Evolutionary conservation across 2,329 filamentous ascomycete species (phyloP), one percentile per base, ranked within the genome.

Genomic region (Fusarium transvaalense): DNA sequence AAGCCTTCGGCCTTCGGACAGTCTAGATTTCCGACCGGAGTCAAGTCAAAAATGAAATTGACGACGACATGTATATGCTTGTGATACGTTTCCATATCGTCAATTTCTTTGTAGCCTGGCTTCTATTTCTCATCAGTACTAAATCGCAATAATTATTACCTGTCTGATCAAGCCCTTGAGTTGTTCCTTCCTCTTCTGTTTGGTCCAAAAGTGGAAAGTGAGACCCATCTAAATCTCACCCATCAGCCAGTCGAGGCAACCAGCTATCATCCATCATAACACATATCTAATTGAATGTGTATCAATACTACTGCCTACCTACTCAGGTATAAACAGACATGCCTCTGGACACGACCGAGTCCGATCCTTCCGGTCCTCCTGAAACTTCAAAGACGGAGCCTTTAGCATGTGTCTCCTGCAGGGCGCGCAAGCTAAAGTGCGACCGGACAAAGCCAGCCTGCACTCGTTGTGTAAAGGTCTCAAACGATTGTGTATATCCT

Each of bases 341-440:
- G 68, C 51, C 71, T 35, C 60, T 69, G 58, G 71, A 74, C 56
- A 69, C 52, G 45, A 58, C 52, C 43, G 69, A 73, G 61, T 62
- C 69, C 69, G 64, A 73, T 15, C 69, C 59, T 41, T 66, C 64
- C 48, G 63, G 58, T 14, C 54, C 61, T 15, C 41, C 59, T 27
- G 57, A 69, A 35, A 41, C 58, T 35, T 56, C 61, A 35, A 72
- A 56, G 65, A 76, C 68, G 19, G 84, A 85, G 71, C 78, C 82
- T 21, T 89, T 97, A 78, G 92, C 94, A 19, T 97, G 94, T 77
- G 89, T 96, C 29, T 86, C 92, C 54, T 97, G 94, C 78, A 87
- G 94, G 69, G 90, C 90, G 75, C 86, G 94, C 72, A 97, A 97
- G 80, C 82, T 97, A 72, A 91, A 92, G 79, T 97, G 94, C 81